Base-by-base conservation (phyloP, 331 rosid species). In the Arachis monticola region DNA sequence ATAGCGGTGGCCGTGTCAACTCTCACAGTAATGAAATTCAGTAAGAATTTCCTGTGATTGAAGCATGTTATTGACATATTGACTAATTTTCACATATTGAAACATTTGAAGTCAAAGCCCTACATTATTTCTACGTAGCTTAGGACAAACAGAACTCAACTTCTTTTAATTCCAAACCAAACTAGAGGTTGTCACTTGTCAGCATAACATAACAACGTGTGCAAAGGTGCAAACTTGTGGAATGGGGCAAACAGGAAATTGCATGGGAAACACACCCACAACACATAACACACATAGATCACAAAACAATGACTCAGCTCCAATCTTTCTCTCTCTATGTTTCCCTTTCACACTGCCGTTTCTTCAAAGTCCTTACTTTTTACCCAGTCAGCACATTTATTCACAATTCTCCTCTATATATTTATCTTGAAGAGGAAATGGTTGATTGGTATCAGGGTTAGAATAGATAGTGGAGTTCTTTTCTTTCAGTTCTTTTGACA, bases 311-410 rank as follows among this genome's bases (percentile, higher is more conserved):
- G 4, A 8, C 53, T 48, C 3, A 35, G 46, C 4, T 10, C 41
- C 50, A 12, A 5, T 7, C n/a, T 13, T 77, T 46, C 67, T 62
- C 31, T 5, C 22, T 70, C 45, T 41, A 27, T 22, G 53, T n/a
- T 57, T 40, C 11, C 13, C 12, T 13, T 78, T 78, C 77, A 78
- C 77, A 70, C 12, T 1, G 14, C 48, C 30, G 10, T 44, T 69
- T 77, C 76, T 44, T 61, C 66, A 51, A 61, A 60, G 14, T 69
- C 31, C 30, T 41, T 30, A 74, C 27, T 64, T 10, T 6, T 41
- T 13, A 17, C 64, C 35, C 30, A 65, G n/a, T 65, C 70, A 45
- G 2, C 58, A 46, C 57, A 66, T 22, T 27, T 46, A 10, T 65
- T 30, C 17, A 7, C 30, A 30, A 60, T 1, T 22, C 53, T 71